Evolutionary conservation across 352 stramenopile species (phyloP).

Genomic region (Blastocystis hominis): DNA sequence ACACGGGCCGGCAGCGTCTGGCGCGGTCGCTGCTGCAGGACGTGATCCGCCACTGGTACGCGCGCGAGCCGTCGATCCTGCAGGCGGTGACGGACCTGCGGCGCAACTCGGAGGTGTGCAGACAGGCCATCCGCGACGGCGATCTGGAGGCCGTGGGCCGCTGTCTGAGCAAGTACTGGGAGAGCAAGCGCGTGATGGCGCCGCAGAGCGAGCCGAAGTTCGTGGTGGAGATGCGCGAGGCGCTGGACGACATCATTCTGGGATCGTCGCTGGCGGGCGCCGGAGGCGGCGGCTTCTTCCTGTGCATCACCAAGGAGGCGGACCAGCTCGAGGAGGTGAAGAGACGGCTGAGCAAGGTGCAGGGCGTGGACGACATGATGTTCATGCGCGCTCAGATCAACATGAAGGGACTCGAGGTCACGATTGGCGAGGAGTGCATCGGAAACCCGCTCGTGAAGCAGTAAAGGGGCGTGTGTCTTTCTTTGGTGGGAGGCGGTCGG

Average conservation of each 20-base stretch:
- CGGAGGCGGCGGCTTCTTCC: constrained; percentile 58
- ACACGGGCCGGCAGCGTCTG: constrained; percentile 54
- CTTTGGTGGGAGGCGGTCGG: neutral
- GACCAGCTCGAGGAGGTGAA: constrained; percentile 50
- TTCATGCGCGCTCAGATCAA: constrained; percentile 50
- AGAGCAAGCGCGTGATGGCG: constrained; percentile 58
- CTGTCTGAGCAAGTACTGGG: constrained; percentile 55
- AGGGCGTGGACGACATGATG: constrained; percentile 25
- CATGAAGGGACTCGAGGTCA: constrained; percentile 52
- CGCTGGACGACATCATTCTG: constrained; percentile 22
- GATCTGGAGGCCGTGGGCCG: constrained; percentile 28
- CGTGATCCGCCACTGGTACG: constrained; percentile 58
- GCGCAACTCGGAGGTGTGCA: constrained; percentile 15
- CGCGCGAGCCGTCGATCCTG: constrained; percentile 47
- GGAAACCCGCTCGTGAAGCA: constrained; percentile 52
- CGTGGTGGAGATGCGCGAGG: constrained; percentile 51
- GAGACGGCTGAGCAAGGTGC: neutral
- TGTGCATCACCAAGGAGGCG: constrained; percentile 47
- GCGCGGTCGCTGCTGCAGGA: constrained; percentile 55
- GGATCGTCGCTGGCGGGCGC: constrained; percentile 44
- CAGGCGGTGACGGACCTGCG: constrained; percentile 45
- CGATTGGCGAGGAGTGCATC: constrained; percentile 36
- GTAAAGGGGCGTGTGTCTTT: neutral
- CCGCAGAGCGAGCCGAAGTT: constrained; percentile 56
- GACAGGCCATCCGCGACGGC: neutral